Evolutionary conservation across 73 alveolate genomes (phyloP).

Genomic region (Blepharisma stoltei): DNA sequence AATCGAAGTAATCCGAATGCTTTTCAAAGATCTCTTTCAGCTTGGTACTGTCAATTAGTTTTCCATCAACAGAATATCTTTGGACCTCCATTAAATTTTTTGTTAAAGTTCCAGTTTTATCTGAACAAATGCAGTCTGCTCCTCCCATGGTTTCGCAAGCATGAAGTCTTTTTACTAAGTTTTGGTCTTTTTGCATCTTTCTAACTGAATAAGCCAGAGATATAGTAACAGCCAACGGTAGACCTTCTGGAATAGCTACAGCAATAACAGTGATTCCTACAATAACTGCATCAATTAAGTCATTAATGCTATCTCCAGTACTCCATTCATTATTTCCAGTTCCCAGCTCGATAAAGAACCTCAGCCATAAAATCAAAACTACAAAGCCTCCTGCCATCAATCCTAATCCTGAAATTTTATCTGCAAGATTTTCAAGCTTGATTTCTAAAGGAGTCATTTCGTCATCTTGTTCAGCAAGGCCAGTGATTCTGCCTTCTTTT

Average conservation of each 20-base stretch:
- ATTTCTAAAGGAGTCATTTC: not conserved
- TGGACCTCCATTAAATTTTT: slow-evolving; percentile 60
- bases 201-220: slow-evolving; percentile 74
- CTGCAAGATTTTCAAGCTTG: not conserved
- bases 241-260: slow-evolving; percentile 95
- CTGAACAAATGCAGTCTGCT: slow-evolving; percentile 84
- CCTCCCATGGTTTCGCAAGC: slow-evolving; percentile 97
- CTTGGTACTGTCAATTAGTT: not conserved
- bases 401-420: not conserved
- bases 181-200: slow-evolving; percentile 74
- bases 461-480: slow-evolving; percentile 36
- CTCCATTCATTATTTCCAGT: slow-evolving; percentile 49
- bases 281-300: slow-evolving; percentile 66
- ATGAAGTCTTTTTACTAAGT: slow-evolving; percentile 76
- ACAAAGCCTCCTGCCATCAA: slow-evolving; percentile 11
- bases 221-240: slow-evolving; percentile 87
- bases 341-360: slow-evolving; percentile 13
- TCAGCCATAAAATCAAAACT: not conserved
- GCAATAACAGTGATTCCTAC: slow-evolving; percentile 70
- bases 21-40: not conserved
- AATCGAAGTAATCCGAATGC: not conserved
- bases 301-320: slow-evolving; percentile 38
- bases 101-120: slow-evolving; percentile 91
- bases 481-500: slow-evolving; percentile 59
- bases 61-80: slow-evolving; percentile 9